phyloP scores from a whole-genome alignment of 2,329 filamentous ascomycete species.

The Pseudogymnoascus verrucosus region DNA sequence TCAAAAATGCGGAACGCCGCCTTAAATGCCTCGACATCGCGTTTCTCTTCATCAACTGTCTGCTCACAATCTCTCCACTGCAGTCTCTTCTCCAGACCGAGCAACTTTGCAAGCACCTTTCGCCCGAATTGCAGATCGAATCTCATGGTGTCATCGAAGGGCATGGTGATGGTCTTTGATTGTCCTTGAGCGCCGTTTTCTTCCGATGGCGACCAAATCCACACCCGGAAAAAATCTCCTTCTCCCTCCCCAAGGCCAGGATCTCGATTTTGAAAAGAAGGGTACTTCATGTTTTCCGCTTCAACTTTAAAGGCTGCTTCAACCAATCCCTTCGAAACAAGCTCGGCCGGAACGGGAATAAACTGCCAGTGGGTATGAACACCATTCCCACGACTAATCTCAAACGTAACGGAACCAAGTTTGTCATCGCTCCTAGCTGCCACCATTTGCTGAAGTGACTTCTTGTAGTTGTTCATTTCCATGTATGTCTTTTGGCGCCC shows the following conservation, averaged over 20 bases:
- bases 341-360: conserved; percentile 62
- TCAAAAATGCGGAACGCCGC: conserved; percentile 78
- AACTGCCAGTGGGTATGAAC: conserved; percentile 95
- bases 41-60: conserved; percentile 66
- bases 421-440: conserved; percentile 42
- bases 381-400: conserved; percentile 73
- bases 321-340: conserved; percentile 65
- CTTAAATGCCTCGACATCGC: conserved; percentile 73
- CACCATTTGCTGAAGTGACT: conserved; percentile 73
- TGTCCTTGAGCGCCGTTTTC: conserved; percentile 34
- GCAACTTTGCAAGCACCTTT: conserved; percentile 77
- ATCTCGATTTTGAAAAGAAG: conserved; percentile 41
- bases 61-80: conserved; percentile 83
- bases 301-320: conserved; percentile 85
- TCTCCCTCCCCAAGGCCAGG: conserved; percentile 44
- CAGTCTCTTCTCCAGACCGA: conserved; percentile 69
- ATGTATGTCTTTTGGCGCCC: conserved; percentile 51
- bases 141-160: conserved; percentile 59
- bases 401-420: conserved; percentile 83
- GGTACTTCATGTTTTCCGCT: conserved; percentile 63
- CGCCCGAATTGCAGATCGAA: conserved; percentile 92
- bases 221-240: conserved; percentile 70
- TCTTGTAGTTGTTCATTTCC: conserved; percentile 80
- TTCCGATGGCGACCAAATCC: conserved; percentile 58
- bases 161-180: conserved; percentile 66